Evolutionary conservation across 208 protist genomes (phyloP).

Genomic region (Crithidia mellificae): DNA sequence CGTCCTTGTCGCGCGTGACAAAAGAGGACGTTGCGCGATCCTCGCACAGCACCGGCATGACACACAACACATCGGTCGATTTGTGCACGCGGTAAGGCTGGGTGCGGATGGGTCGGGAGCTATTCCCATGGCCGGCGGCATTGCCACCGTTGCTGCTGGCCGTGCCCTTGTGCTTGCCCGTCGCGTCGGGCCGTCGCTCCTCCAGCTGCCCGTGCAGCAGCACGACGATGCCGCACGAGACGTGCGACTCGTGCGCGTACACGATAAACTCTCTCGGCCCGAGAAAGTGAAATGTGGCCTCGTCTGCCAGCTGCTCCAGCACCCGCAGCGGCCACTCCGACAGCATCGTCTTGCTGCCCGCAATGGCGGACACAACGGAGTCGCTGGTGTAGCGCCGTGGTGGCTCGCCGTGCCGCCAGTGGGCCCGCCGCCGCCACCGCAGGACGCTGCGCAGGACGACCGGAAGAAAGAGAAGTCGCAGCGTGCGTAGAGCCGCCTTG

Average conservation of each 20-base stretch:
- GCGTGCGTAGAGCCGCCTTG: conserved; percentile 41
- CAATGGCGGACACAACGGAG: conserved; percentile 66
- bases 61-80: conserved; percentile 65
- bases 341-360: conserved; percentile 55
- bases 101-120: conserved; percentile 40
- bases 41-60: conserved; percentile 76
- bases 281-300: conserved; percentile 57
- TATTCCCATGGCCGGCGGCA: neutral
- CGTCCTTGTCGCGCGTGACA: conserved; percentile 40
- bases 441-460: conserved; percentile 54
- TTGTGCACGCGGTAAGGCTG: conserved; percentile 38
- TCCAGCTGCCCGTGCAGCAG: conserved; percentile 77
- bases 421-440: conserved; percentile 35
- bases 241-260: conserved; percentile 78
- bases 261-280: conserved; percentile 63
- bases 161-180: conserved; percentile 4
- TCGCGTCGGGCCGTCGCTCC: conserved; percentile 35
- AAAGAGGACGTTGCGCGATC: conserved; percentile 61
- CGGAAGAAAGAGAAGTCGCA: conserved; percentile 60
- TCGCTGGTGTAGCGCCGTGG: conserved; percentile 63
- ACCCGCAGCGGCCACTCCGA: conserved; percentile 64
- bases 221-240: conserved; percentile 79
- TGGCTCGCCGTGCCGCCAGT: conserved; percentile 44
- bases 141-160: too few relatives aligned
- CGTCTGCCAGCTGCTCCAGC: conserved; percentile 50